These are phyloP conservation scores for Cryphonectria japonica DNA, from an alignment of 2,329 filamentous ascomycete species.

Conservation along the genomic window DNA sequence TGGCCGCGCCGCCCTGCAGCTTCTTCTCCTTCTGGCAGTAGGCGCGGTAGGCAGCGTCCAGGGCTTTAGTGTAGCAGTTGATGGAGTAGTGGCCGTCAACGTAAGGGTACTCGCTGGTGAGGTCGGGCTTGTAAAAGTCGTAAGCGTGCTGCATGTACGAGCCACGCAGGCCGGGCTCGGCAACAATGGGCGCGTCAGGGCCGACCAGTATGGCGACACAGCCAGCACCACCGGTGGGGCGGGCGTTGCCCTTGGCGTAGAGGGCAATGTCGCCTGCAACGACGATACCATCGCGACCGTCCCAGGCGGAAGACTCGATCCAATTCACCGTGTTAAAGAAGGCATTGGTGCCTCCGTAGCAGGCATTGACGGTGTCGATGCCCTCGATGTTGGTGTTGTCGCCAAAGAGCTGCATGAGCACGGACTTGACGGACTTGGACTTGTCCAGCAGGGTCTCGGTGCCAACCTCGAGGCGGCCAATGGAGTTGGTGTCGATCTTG, in stretches of 20 bases:
- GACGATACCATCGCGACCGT: conserved; percentile 80
- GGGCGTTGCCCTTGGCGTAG: conserved; percentile 81
- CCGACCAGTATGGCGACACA: conserved; percentile 79
- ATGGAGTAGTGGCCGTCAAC: conserved; percentile 84
- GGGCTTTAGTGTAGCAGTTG: conserved; percentile 79
- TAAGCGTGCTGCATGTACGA: conserved; percentile 84
- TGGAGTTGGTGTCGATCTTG: conserved; percentile 76
- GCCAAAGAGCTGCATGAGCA: conserved; percentile 84
- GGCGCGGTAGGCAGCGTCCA: conserved; percentile 80
- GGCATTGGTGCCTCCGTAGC: conserved; percentile 85
- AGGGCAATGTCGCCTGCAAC: conserved; percentile 83
- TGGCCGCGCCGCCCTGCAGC: conserved; percentile 47
- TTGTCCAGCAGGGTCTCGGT: conserved; percentile 88
- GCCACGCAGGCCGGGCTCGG: conserved; percentile 79
- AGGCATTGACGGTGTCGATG: conserved; percentile 82
- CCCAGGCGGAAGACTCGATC: conserved; percentile 86
- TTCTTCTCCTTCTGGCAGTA: conserved; percentile 75
- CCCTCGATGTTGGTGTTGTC: conserved; percentile 85
- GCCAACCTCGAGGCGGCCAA: conserved; percentile 82
- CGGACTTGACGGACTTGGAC: conserved; percentile 88
- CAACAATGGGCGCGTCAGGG: conserved; percentile 74
- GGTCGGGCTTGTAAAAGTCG: conserved; percentile 89
- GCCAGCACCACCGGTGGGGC: conserved; percentile 80
- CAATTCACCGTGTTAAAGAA: conserved; percentile 84
- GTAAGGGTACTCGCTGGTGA: conserved; percentile 84